Evolutionary conservation across 768 basidiomycete genomes (phyloP).

Genomic region (Wakefieldia striispora): DNA sequence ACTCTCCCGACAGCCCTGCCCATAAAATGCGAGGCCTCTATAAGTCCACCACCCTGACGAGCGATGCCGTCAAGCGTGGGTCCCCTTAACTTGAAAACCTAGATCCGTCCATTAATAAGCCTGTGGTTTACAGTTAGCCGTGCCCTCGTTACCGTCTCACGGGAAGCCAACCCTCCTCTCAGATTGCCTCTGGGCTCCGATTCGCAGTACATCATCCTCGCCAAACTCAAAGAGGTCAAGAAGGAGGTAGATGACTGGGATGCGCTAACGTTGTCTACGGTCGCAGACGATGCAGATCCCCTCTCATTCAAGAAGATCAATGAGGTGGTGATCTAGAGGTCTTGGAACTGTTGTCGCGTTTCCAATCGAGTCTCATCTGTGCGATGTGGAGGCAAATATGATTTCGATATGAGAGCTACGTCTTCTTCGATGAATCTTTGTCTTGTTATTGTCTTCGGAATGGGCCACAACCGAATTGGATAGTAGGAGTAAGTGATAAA

Average conservation of each 20-base stretch:
- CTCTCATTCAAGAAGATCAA: conserved; percentile 8
- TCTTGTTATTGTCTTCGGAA: too few relatives aligned
- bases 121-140: conserved; percentile 10
- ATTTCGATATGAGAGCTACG: too few relatives aligned
- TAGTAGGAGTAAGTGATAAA: too few relatives aligned
- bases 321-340: not conserved
- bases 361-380: not conserved
- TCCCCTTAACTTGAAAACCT: not conserved
- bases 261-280: conserved; percentile 12
- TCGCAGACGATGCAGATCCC: conserved; percentile 23
- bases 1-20: conserved; percentile 13
- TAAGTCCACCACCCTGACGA: not conserved
- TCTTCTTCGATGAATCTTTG: too few relatives aligned
- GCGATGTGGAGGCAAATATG: too few relatives aligned
- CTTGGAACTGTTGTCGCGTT: not conserved
- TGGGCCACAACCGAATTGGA: too few relatives aligned
- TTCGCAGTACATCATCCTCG: conserved; percentile 13
- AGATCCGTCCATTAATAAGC: not conserved
- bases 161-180: conserved; percentile 17
- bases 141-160: conserved; percentile 16
- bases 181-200: conserved; percentile 21
- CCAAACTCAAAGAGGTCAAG: conserved; percentile 17
- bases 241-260: conserved; percentile 15
- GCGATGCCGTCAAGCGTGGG: conserved; percentile 15
- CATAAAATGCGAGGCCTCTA: conserved; percentile 9